Evolutionary conservation across 2,329 filamentous ascomycete species (phyloP).

Genomic region (Elsinoe australis): DNA sequence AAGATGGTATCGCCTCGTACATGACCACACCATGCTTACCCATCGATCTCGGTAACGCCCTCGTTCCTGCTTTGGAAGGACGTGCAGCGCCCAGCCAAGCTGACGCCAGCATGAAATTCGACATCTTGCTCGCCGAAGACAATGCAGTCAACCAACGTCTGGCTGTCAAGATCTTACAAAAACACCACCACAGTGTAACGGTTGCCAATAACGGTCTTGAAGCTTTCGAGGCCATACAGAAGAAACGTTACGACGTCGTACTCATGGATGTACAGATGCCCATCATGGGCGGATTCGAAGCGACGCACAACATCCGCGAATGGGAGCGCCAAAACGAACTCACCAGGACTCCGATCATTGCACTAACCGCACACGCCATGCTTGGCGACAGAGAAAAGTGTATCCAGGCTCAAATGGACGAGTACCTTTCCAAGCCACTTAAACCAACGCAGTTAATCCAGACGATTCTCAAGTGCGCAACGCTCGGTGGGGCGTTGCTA

Average conservation of each 20-base stretch:
- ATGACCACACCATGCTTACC: slow-evolving; percentile 95
- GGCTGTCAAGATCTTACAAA: slow-evolving; percentile 93
- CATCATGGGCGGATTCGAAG: slow-evolving; percentile 98
- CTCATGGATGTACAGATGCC: slow-evolving; percentile 99
- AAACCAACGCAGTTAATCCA: slow-evolving; percentile 97
- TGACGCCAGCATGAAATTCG: slow-evolving; percentile 90
- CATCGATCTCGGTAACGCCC: slow-evolving; percentile 90
- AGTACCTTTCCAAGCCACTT: slow-evolving; percentile 92
- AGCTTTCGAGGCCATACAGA: slow-evolving; percentile 84
- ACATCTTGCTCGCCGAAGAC: slow-evolving; percentile 91
- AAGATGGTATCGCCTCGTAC: slow-evolving; percentile 95
- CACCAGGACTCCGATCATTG: slow-evolving; percentile 87
- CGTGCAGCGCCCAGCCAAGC: slow-evolving; percentile 83
- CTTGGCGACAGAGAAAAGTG: slow-evolving; percentile 96
- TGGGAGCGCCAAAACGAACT: slow-evolving; percentile 78
- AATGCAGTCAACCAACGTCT: slow-evolving; percentile 95
- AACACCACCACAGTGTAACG: slow-evolving; percentile 86
- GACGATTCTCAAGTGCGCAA: slow-evolving; percentile 93
- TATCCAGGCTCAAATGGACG: slow-evolving; percentile 98
- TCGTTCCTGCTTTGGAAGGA: slow-evolving; percentile 91
- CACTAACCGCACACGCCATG: slow-evolving; percentile 96
- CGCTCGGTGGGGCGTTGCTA: slow-evolving; percentile 73
- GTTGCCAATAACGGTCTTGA: slow-evolving; percentile 94
- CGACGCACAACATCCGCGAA: slow-evolving; percentile 91
- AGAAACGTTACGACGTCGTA: slow-evolving; percentile 89